phyloP scores from a whole-genome alignment of 179 eudicot species.

The Actinidia arguta region DNA sequence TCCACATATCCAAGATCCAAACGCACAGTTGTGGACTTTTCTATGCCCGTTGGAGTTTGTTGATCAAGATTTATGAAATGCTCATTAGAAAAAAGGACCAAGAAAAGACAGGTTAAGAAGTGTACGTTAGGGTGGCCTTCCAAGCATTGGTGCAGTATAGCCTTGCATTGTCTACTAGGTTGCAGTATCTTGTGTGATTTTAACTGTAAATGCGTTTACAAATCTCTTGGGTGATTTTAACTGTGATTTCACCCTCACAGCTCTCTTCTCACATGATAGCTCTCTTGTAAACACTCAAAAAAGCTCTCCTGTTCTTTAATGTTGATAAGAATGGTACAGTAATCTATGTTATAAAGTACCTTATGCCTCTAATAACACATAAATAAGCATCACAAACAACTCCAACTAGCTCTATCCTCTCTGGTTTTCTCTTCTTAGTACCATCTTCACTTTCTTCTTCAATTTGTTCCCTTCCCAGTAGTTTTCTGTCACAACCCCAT shows the following conservation, averaged over 20 bases:
- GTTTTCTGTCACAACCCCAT: constrained; percentile 77
- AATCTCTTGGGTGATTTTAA: constrained; percentile 97
- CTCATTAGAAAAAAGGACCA: constrained; percentile 6
- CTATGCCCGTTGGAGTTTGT: not conserved
- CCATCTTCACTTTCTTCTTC: constrained; percentile 79
- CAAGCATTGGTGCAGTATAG: constrained; percentile 87
- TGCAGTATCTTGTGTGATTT: constrained; percentile 85
- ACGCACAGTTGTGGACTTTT: not conserved
- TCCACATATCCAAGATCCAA: too few relatives aligned
- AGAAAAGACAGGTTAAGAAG: not conserved
- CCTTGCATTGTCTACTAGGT: constrained; percentile 92
- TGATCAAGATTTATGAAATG: not conserved
- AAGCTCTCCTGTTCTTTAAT: too few relatives aligned
- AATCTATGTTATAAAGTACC: constrained; percentile 43
- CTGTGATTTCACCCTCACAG: constrained; percentile 95
- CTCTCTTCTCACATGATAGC: constrained; percentile 93
- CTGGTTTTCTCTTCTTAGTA: constrained; percentile 77
- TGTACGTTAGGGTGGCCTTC: constrained; percentile 97
- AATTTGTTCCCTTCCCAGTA: constrained; percentile 96
- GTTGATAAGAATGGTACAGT: not conserved
- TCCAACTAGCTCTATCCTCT: constrained; percentile 97
- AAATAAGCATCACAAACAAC: constrained; percentile 97
- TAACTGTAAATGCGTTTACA: constrained; percentile 87
- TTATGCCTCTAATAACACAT: constrained; percentile 96
- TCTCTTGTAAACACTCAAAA: constrained; percentile 58